Evolutionary conservation across 2,329 filamentous ascomycete species (phyloP), one percentile per base, ranked within the genome.

Genomic region (Fusarium mundagurra): DNA sequence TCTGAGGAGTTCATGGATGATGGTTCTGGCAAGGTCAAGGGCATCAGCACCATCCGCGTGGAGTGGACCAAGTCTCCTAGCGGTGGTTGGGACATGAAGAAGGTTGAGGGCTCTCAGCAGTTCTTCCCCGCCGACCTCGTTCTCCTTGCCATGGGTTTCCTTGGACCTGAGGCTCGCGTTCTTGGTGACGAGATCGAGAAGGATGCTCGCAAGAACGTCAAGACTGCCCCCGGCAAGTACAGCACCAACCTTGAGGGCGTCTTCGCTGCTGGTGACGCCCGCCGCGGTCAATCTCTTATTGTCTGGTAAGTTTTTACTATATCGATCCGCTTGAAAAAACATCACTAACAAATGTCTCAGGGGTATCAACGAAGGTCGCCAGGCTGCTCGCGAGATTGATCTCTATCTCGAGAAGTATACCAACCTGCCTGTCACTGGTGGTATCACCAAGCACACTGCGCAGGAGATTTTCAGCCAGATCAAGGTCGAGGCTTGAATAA

Each of bases 1-100:
- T 97, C 95, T 24, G 96, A 97, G 86, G 94, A 97, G 79, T 98
- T 98, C 77, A 94, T 97, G 70, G 94, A 95, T 75, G 94, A 98
- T 78, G 95, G 94, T 71, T 90, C 85, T 57, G 95, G 95, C 81
- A 92, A 92, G 75, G 94, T 98, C 81, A 97, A 95, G 88, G 96
- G 96, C 73, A 98, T 98, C 88, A 98, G 96, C 85, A 98, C 95
- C 48, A 91, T 96, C 67, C 94, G 96, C 62, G 95, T 98, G 48
- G 95, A 98, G 83, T 98, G 96, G 96, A 96, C 94, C 78, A 96
- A 95, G 88, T 94, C 92, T 61, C 89, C 94, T 34, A 92, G 90
- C 71, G 95, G 95, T 75, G 95, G 95, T 50, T 98, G 96, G 96
- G 96, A 98, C 84, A 98, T 98, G 95, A 98, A 98, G 89, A 96